phyloP scores from a whole-genome alignment of 805 yeast genomes.

The Candida yuanshanica region DNA sequence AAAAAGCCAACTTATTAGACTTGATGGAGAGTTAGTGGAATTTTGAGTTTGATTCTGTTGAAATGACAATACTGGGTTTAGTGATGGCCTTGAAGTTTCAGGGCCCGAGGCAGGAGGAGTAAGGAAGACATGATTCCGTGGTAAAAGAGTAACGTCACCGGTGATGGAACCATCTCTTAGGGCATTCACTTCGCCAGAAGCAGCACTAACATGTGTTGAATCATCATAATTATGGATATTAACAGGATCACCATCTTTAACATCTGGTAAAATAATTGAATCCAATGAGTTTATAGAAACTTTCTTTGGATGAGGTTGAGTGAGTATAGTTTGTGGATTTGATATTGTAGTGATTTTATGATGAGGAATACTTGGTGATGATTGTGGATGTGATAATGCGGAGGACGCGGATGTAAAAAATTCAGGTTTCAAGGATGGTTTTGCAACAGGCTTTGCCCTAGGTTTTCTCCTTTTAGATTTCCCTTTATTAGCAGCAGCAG shows the following conservation, averaged over 20 bases:
- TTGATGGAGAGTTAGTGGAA: conserved; percentile 16
- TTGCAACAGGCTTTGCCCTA: background rate
- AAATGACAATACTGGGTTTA: background rate
- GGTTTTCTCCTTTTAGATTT: conserved; percentile 12
- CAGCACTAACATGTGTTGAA: conserved; percentile 22
- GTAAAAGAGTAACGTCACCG: conserved; percentile 1
- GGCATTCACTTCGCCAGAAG: conserved; percentile 25
- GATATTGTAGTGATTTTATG: background rate
- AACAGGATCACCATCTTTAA: conserved; percentile 18
- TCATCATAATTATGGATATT: conserved; percentile 20
- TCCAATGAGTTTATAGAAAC: conserved; percentile 21
- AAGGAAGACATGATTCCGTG: background rate
- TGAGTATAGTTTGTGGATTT: background rate
- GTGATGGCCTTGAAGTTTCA: background rate
- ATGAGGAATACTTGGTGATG: too few relatives aligned
- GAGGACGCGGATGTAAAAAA: background rate
- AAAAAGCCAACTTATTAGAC: conserved; percentile 24
- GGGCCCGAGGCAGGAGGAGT: background rate
- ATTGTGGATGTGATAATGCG: background rate
- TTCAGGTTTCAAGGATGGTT: conserved; percentile 1
- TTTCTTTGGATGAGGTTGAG: conserved; percentile 6
- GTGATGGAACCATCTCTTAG: conserved; percentile 11
- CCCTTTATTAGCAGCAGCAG: conserved; percentile 8
- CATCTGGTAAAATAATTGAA: conserved; percentile 23
- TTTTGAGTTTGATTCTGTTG: conserved; percentile 6